Base-by-base conservation (phyloP, 1,139 yeast species). In the Saccharomyces hybrid region DNA sequence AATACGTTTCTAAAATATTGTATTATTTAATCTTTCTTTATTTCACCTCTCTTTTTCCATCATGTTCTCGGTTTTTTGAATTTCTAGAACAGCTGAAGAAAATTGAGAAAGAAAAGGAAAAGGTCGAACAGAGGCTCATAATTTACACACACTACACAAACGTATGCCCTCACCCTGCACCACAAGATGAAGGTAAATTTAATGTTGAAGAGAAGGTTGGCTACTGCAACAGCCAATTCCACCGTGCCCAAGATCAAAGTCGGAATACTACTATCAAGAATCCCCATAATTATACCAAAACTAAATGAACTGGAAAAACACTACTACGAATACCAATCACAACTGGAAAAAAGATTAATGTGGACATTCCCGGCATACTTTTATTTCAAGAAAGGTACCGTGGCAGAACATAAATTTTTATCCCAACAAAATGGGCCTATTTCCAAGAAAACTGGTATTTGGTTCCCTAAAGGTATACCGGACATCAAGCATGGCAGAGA, bases 281-380 rank as follows among this genome's bases (percentile, higher is more conserved):
- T 78, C 51, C 99, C 99, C 28, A 77, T 93, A 49, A 81, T 93
- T 54, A 88, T 96, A 2, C 85, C 88, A 20, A 95, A 87, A 58
- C 73, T 84, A 53, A 77, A 85, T 9, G 80, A 77, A 55, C 85
- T 93, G 63, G 97, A 90, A 65, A 69, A 76, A 57, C 84, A 83
- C 54, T 93, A 85, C 72, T 88, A 85, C 69, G 77, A 82, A 56
- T 95, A 95, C 70, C 96, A 91, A 71, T 81, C 82, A 57, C 96
- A 88, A 68, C 77, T 93, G 57, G 91, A 91, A 77, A 84, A 84
- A 65, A 80, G 98, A 67, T 77, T 93, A 61, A 90, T 91, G 96
- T 90, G 97, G 96, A 90, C 98, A 0, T 93, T 93, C 71, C 98
- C 99, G 5, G 84, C 85, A 63, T 90, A 91, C 81, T 91, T 83